A percentile compares a stretch with the other conserved stretches of the same genome.
These are phyloP conservation scores for Yamadazyma akitaensis DNA, from an alignment of 805 yeast genomes.

Conservation along the genomic window DNA sequence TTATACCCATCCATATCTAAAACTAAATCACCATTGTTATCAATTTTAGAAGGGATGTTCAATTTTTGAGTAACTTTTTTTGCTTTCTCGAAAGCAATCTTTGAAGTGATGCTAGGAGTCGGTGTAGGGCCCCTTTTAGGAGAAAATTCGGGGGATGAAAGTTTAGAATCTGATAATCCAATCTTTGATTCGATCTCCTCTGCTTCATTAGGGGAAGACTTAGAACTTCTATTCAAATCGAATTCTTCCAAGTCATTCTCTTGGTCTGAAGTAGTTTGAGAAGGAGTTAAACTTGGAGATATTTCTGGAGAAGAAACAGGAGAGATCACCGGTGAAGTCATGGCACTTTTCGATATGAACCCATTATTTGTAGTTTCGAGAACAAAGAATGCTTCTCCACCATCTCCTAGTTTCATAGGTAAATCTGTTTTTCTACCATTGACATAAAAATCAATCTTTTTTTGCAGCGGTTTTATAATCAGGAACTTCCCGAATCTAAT, in stretches of 20 bases:
- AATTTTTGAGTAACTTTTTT: conserved; percentile 61
- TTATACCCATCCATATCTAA: conserved; percentile 96
- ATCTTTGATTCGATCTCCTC: conserved; percentile 32
- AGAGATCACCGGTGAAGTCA: conserved; percentile 83
- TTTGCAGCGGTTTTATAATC: conserved; percentile 88
- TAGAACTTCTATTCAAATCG: conserved; percentile 23
- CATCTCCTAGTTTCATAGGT: conserved; percentile 96
- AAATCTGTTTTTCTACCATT: conserved; percentile 77
- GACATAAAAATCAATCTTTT: conserved; percentile 84
- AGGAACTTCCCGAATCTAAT: conserved; percentile 95
- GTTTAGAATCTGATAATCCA: conserved; percentile 18
- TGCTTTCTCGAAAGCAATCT: conserved; percentile 55
- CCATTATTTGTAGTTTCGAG: conserved; percentile 71
- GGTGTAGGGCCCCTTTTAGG: conserved; percentile 19
- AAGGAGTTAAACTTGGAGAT: conserved; percentile 25
- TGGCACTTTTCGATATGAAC: conserved; percentile 69
- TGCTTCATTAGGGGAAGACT: neutral
- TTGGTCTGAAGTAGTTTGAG: conserved; percentile 8
- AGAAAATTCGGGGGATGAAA: conserved; percentile 10
- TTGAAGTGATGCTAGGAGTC: conserved; percentile 26
- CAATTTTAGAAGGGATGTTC: conserved; percentile 85
- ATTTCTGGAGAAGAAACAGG: conserved; percentile 61
- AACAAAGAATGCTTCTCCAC: conserved; percentile 97
- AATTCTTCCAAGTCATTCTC: conserved; percentile 32
- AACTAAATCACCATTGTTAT: conserved; percentile 83